Evolutionary conservation across 1,284 basidiomycete species (phyloP).

Genomic region (Ceratobasidium sp.): DNA sequence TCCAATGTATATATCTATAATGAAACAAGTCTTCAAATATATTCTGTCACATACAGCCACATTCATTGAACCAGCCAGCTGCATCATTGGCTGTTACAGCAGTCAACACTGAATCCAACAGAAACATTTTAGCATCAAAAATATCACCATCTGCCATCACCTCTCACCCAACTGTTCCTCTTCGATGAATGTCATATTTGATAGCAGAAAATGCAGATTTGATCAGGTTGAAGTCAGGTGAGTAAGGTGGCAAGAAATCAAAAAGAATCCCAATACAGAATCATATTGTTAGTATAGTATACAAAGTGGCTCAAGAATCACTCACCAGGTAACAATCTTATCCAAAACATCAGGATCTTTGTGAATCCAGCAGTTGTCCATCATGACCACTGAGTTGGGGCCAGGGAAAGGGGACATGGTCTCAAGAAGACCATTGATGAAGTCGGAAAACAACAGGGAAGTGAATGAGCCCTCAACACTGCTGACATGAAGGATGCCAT

Average conservation of each 20-base stretch:
- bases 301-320: not conserved
- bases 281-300: not conserved
- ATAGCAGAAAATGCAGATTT: conserved; percentile 53
- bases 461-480: conserved; percentile 53
- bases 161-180: conserved; percentile 39
- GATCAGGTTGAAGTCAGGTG: conserved; percentile 56
- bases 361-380: conserved; percentile 57
- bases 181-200: conserved; percentile 48
- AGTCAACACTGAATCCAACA: conserved; percentile 23
- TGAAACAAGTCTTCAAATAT: conserved; percentile 8
- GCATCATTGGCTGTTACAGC: conserved; percentile 32
- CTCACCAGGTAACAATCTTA: conserved; percentile 48
- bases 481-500: conserved; percentile 52
- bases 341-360: conserved; percentile 50
- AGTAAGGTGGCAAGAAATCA: conserved; percentile 55
- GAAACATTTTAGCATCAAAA: conserved; percentile 4
- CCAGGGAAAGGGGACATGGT: conserved; percentile 53
- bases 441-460: conserved; percentile 49
- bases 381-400: conserved; percentile 53
- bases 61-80: conserved; percentile 36
- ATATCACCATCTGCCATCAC: conserved; percentile 16
- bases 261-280: conserved; percentile 30
- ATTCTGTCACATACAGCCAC: conserved; percentile 25
- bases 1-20: not conserved
- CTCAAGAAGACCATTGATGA: conserved; percentile 53